phyloP scores from a whole-genome alignment of 257 asterid species.

The Knoxia roxburghii region DNA sequence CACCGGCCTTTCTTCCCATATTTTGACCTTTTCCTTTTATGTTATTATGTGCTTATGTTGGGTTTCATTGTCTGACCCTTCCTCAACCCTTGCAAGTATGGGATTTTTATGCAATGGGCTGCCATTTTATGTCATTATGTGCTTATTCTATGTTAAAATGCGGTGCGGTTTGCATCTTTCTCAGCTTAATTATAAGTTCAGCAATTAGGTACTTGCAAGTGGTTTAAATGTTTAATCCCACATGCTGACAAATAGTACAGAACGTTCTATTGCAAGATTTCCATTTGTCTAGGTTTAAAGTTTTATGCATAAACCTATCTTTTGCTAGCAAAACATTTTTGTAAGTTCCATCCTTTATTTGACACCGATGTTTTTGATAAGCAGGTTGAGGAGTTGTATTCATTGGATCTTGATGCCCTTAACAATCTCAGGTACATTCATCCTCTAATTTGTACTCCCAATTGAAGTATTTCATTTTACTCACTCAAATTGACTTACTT shows the following conservation, averaged over 20 bases:
- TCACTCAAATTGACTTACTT: neutral
- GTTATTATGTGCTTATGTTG: neutral
- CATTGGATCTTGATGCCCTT: constrained; percentile 87
- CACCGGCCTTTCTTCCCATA: neutral
- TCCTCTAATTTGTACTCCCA: constrained; percentile 1
- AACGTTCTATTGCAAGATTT: neutral
- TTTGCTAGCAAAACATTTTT: neutral
- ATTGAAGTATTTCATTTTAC: neutral
- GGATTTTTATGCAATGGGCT: too few relatives aligned
- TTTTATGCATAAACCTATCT: neutral
- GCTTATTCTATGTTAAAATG: neutral
- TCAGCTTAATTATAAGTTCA: neutral
- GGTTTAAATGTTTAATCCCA: neutral
- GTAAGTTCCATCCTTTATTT: neutral
- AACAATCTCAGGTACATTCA: constrained; percentile 61
- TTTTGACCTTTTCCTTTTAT: neutral
- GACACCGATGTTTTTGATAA: constrained; percentile 18
- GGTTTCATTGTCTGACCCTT: too few relatives aligned
- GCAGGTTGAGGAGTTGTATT: constrained; percentile 98
- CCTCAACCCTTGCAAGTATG: too few relatives aligned
- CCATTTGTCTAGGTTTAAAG: neutral
- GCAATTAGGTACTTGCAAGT: neutral
- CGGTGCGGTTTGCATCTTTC: neutral
- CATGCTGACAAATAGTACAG: neutral
- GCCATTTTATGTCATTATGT: too few relatives aligned